Evolutionary conservation across 768 basidiomycete genomes (phyloP), one percentile per base, ranked within the genome.

Genomic region (Mycena maculata): DNA sequence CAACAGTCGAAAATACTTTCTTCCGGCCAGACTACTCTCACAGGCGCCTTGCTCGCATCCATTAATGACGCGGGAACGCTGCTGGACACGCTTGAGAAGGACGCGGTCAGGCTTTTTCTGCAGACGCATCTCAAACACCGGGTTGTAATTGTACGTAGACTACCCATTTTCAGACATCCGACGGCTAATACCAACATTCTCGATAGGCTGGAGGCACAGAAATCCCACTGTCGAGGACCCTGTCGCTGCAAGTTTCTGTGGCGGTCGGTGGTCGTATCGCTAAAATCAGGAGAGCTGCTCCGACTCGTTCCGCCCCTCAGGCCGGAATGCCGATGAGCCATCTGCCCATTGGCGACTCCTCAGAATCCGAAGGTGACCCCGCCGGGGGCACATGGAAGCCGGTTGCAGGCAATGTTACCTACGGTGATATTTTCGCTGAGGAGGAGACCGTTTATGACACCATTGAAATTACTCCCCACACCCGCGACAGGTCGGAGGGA

Each of bases 41-140:
- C 47, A 28, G 47, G 47, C 47, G 47, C 47, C 47, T 49, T 49
- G 47, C 47, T 49, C 25, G 25, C 47, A 28, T 49, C 25, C 47
- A 49, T 49, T 18, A 25, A 27, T 49, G 47, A 49, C 28, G 27
- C 47, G 47, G 47, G 25, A n/a, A 28, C 28, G 13, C 47, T 10
- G 23, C 28, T 49, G 47, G 25, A 28, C 47, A 49, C 47, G 47
- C 47, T 49, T 49, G 47, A 49, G 25, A 49, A 30, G 47, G 25
- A 49, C 47, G 47, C 6, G 25, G 47, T 49, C 47, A 13, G 15
- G 47, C 47, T 25, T 27, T 49, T 27, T 49, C 47, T 49, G 47
- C 47, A 49, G 25, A 16, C 47, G 6, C 47, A 49, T 49, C 25
- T 49, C 47, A 49, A 49, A 28, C 25, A 30, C 2, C 47, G 47